Conservation (phyloP, 768 basidiomycete genomes). For the Lactarius psammicola region DNA sequence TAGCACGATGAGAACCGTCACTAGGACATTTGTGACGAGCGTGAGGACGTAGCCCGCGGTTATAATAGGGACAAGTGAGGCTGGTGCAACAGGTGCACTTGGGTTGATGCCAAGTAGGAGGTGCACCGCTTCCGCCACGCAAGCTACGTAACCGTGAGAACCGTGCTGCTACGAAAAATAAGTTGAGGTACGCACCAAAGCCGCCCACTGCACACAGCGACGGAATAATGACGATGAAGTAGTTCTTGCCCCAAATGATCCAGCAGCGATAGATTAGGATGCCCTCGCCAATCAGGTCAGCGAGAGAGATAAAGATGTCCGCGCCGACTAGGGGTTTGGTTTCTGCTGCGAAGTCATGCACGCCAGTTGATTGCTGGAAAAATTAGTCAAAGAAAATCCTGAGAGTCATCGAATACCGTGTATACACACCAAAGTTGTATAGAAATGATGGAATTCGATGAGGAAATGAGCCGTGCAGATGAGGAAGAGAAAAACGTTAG, state of each 20-base stretch:
- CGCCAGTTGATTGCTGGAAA: conserved; percentile 26
- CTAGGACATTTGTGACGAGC: not conserved
- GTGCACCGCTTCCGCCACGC: not conserved
- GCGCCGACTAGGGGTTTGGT: conserved; percentile 35
- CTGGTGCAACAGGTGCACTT: not conserved
- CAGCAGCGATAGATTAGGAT: conserved; percentile 43
- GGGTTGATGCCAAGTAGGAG: not conserved
- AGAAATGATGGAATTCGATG: not conserved
- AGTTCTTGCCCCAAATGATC: conserved; percentile 23
- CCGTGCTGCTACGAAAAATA: not conserved
- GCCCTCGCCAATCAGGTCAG: conserved; percentile 39
- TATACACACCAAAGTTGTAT: not conserved
- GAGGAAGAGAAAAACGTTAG: not conserved
- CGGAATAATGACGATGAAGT: not conserved
- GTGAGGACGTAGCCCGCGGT: not conserved
- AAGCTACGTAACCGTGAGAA: not conserved
- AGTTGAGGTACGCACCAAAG: not conserved
- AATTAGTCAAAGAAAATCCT: not conserved
- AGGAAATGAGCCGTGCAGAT: not conserved
- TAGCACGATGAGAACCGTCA: not conserved
- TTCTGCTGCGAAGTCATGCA: conserved; percentile 34
- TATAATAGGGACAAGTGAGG: not conserved
- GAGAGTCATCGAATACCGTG: not conserved
- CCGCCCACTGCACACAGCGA: not conserved
- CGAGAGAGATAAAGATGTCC: conserved; percentile 39